Evolutionary conservation across 257 asterid species (phyloP).

Genomic region (Ophiorrhiza pumila): DNA sequence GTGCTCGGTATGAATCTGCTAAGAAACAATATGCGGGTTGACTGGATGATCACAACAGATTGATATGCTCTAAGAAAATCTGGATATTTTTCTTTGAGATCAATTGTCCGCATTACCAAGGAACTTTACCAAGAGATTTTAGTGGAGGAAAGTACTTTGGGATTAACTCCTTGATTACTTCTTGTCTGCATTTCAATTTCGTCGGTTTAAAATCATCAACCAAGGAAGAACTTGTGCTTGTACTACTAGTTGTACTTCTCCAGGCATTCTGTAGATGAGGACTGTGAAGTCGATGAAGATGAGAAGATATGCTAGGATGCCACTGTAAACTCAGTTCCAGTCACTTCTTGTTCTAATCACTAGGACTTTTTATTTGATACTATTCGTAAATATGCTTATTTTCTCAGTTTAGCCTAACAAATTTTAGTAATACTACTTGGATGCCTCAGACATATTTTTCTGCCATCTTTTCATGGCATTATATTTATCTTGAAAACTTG

Average conservation of each 20-base stretch:
- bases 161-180: not conserved
- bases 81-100: not conserved
- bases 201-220: slow-evolving; percentile 9
- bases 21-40: not conserved
- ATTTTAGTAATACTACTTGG: not conserved
- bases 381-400: not conserved
- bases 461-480: not conserved
- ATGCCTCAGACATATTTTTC: not conserved
- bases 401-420: not conserved
- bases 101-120: not conserved
- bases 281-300: not conserved
- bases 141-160: slow-evolving; percentile 1
- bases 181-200: slow-evolving; percentile 14
- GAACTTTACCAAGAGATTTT: not conserved
- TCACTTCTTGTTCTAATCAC: not conserved
- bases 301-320: not conserved
- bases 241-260: not conserved
- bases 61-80: not conserved
- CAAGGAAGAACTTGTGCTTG: not conserved
- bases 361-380: not conserved
- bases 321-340: not conserved
- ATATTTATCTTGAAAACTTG: not conserved
- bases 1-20: not conserved
- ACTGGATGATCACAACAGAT: not conserved
- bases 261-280: not conserved